phyloP scores from a whole-genome alignment of 1,284 basidiomycete genomes.

The Marasmius fiardii region DNA sequence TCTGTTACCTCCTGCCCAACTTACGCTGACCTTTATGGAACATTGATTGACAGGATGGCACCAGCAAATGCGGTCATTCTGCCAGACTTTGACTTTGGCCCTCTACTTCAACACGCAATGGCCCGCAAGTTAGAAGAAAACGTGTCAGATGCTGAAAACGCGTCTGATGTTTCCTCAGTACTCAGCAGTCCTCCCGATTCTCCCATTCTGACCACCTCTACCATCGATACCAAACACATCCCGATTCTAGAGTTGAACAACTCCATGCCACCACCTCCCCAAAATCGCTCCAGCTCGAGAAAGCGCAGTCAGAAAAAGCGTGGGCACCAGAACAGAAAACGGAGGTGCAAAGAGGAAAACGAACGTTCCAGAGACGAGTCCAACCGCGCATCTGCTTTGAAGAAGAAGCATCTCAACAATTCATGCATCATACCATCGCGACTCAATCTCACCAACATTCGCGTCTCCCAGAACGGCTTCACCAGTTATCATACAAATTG shows the following conservation, averaged over 20 bases:
- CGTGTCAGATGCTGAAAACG: too few relatives aligned
- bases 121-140: not conserved
- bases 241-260: not conserved
- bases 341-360: not conserved
- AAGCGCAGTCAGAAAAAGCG: not conserved
- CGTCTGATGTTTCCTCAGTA: not conserved
- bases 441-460: not conserved
- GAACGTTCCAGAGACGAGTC: not conserved
- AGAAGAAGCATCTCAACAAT: not conserved
- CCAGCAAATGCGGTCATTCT: too few relatives aligned
- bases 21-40: too few relatives aligned
- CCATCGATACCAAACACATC: not conserved
- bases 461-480: not conserved
- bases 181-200: not conserved
- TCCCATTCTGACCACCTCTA: not conserved
- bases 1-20: not conserved
- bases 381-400: not conserved
- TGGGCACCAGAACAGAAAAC: not conserved
- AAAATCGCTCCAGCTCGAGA: not conserved
- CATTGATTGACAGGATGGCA: too few relatives aligned
- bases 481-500: not conserved
- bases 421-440: too few relatives aligned
- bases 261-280: not conserved
- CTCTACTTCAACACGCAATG: not conserved
- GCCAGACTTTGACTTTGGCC: too few relatives aligned